Base-by-base conservation (phyloP, 2,329 filamentous ascomycete genomes). In the Remersonia thermophila region DNA sequence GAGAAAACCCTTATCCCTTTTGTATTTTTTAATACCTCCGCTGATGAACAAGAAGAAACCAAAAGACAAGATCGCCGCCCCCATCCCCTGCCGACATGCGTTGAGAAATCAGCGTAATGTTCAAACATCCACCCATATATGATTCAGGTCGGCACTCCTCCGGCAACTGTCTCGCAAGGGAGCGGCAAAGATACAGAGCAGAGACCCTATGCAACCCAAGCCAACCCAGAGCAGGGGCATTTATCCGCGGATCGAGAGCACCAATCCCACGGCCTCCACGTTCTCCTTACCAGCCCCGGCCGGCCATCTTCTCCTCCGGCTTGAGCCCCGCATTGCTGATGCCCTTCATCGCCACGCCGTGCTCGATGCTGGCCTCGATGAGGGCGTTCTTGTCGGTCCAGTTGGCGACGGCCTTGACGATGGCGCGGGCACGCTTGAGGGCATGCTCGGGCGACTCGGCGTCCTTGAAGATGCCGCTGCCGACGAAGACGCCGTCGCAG, bases 271-370 rank as follows among this genome's bases (percentile, higher is more conserved):
- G 9, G 5, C 20, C 5, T 23, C 20, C 5, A 5, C 20, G 20
- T n/a, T n/a, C n/a, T 20, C 12, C 30, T 33, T 73, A 95, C 84
- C 85, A 94, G 8, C 89, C 89, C 41, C 89, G 69, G 42, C 76
- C 78, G 20, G 87, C 82, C 61, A 95, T 65, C 72, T 83, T 93
- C 61, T 94, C 80, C 40, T 71, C 70, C 36, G 83, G 73, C 43
- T 69, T 68, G 80, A 96, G 80, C 49, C 69, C 73, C 43, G 74
- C 73, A 47, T 83, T 83, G 62, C 89, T 95, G 55, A 96, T 85
- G 17, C 91, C 91, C 9, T 95, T 87, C 85, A 96, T 98, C 27
- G 91, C 86, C 71, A 94, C 87, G n/a, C 91, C 91, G 18, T 96
- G 65, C 39, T 87, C 85, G 54, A 80, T 77, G 62, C 82, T 89